These are phyloP conservation scores for Termitomyces sp. DNA, from an alignment of 1,284 basidiomycete genomes.

Conservation along the genomic window DNA sequence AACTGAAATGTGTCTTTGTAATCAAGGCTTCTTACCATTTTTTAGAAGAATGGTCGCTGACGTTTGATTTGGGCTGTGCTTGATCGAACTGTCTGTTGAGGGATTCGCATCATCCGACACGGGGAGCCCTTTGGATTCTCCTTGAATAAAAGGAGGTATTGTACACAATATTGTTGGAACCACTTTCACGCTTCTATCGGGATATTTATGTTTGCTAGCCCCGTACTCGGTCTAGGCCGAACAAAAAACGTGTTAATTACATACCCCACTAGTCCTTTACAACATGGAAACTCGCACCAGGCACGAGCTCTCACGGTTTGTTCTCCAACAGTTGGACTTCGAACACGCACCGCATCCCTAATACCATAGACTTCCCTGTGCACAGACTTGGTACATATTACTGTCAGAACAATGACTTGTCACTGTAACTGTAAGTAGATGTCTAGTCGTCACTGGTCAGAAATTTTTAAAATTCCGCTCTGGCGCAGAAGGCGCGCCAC, in stretches of 20 bases:
- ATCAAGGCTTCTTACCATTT: not conserved
- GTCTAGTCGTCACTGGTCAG: not conserved
- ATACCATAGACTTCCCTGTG: not conserved
- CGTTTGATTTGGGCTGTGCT: not conserved
- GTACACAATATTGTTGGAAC: not conserved
- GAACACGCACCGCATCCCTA: not conserved
- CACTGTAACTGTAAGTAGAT: not conserved
- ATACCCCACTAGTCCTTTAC: not conserved
- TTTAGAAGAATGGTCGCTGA: not conserved
- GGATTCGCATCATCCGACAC: not conserved
- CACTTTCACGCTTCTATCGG: not conserved
- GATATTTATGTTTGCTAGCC: not conserved
- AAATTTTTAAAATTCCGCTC: not conserved
- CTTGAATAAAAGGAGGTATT: not conserved
- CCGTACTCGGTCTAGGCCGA: no score
- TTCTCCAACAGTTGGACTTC: not conserved
- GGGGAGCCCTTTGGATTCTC: not conserved
- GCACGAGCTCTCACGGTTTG: not conserved
- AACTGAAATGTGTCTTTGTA: not conserved
- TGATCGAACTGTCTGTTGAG: not conserved
- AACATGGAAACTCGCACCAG: not conserved
- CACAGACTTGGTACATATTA: not conserved
- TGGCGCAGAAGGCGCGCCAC: not conserved
- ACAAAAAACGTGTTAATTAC: no score
- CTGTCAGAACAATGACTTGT: not conserved